Base-by-base conservation (phyloP, 352 stramenopile species). In the Phytophthora litchii region DNA sequence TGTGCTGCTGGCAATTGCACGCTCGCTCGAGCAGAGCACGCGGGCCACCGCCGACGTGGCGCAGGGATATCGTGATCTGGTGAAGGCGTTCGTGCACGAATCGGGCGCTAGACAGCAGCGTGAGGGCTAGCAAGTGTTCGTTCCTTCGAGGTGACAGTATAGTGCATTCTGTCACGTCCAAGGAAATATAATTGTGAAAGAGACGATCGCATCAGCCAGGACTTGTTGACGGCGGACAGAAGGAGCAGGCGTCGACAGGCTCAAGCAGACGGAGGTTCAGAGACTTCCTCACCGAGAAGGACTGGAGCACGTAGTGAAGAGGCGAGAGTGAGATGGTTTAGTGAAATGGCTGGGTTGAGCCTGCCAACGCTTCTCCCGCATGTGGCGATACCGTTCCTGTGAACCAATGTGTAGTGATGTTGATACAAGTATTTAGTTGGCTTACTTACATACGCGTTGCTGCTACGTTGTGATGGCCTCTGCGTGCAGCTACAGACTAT, bases 11-110 rank as follows among this genome's bases (percentile, higher is more conserved):
- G 48, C 69, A 13, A 67, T 81, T 17, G 72, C 72, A 14, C 59
- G 58, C 32, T 73, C 72, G 25, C 61, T 81, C 17, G 72, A 81
- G 59, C 70, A 81, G 44, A 79, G 67, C 53, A 82, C 72, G 34
- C 69, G 60, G 25, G 70, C 72, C 36, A 77, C 70, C 9, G 66
- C 70, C 12, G 70, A 82, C 48, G 66, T 82, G 69, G 72, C 72
- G 2, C 55, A 72, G 25, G 72, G 72, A 2, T 82, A 79, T 42
- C 59, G 72, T 32, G 70, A 78, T 16, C 60, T 82, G 10, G 63
- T 79, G 34, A 63, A 35, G 20, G 52, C 62, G 11, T 79, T 62
- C 29, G 60, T 79, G 25, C 50, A 59, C 25, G 69, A 59, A 32
- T 49, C 55, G 11, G 48, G 55, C 12, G 11, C n/a, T n/a, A 43